Percentiles rank a stretch among this genome's conserved stretches.
Evolutionary conservation across 768 basidiomycete genomes (phyloP).

Genomic region (Trametes sanguinea): DNA sequence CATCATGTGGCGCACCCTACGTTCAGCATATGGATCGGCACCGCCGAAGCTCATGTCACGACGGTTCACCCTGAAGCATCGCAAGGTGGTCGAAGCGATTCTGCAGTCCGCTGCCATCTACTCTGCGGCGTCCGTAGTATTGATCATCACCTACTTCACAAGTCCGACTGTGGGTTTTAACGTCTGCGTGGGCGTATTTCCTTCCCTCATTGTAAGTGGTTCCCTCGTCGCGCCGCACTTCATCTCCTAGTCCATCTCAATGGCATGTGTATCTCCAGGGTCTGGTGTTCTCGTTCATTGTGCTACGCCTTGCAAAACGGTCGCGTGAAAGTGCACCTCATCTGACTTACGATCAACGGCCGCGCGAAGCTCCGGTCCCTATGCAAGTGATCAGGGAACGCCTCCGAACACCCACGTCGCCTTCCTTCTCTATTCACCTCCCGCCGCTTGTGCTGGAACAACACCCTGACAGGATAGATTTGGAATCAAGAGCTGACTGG

Average conservation of each 20-base stretch:
- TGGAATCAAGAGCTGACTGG: too few species aligned
- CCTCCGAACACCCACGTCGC: too few species aligned
- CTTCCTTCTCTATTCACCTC: too few species aligned
- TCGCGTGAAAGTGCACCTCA: background rate
- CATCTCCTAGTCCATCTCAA: background rate
- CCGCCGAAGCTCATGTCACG: background rate
- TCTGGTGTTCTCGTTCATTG: background rate
- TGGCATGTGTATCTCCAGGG: background rate
- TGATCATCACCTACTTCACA: background rate
- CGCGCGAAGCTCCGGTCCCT: too few species aligned
- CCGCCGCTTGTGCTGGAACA: too few species aligned
- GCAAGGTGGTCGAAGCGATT: constrained; percentile 7
- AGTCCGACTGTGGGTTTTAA: background rate
- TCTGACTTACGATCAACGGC: background rate
- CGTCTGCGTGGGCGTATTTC: constrained; percentile 2
- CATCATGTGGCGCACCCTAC: constrained; percentile 7
- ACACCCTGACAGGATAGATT: too few species aligned
- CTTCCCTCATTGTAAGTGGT: constrained; percentile 4
- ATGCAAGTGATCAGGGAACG: too few species aligned
- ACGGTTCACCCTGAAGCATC: background rate
- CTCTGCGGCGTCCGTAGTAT: constrained; percentile 3
- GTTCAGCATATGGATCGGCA: background rate
- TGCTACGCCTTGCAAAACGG: background rate
- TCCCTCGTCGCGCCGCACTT: background rate
- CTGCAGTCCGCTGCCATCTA: constrained; percentile 13